Evolutionary conservation across 106 monocot species (phyloP), one percentile per base, ranked within the genome.

Genomic region (Apostasia ramifera): DNA sequence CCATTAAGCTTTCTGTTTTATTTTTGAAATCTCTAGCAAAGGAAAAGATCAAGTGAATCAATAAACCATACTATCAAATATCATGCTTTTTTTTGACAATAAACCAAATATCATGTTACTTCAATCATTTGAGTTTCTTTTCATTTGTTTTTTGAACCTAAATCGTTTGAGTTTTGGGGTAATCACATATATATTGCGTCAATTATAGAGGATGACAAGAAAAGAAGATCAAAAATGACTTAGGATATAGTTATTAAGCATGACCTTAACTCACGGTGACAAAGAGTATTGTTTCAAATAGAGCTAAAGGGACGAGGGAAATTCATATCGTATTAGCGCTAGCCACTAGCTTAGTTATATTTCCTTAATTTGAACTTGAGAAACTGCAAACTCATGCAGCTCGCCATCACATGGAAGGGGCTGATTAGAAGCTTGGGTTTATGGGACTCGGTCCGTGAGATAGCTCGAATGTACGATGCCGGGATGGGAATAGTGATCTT

Each of bases 401-500:
- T 98, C 71, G 79, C 98, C 2, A 79, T 93, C 38, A 55, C 98
- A 43, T 98, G 98, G 98, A 98, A 70, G 69, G 12, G 69, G 10
- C 38, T 75, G 15, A 83, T 87, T 2, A 90, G 53, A 60, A 72
- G 57, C 6, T 58, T 93, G 50, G 76, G 90, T 3, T 59, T 92
- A 55, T 93, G 98, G 98, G 71, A 85, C 55, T 98, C 86, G 0
- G 82, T 93, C 11, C 76, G 93, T 2, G 98, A 93, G 73, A 93
- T 92, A 60, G 87, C 98, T 1, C 73, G 98, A 6, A 67, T 98
- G 85, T 98, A 93, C 53, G 98, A 98, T 76, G 92, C 98, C n/a
- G 98, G 90, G 14, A 98, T 98, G 93, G 98, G 98, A 47, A 66
- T 85, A 58, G 2, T 93, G 14, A 93, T 98, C 8, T 93, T 98